Evolutionary conservation across 371 early-diverging fungal species (phyloP).

Genomic region (Mucor irregularis): DNA sequence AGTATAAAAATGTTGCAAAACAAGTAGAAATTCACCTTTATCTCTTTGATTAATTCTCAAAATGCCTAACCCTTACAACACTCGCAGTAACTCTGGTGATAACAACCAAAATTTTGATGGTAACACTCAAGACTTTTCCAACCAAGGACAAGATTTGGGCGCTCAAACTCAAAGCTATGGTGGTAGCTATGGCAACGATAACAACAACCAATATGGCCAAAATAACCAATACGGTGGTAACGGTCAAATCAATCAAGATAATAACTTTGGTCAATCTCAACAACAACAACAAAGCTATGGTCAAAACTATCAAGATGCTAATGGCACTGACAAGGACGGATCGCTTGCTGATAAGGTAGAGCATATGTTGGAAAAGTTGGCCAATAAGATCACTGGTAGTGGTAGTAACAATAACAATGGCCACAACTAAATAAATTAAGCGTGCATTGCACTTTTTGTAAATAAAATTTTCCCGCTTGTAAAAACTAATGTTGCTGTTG

Average conservation of each 20-base stretch:
- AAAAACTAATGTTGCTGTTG: too few species aligned
- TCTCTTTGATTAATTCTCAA: not conserved
- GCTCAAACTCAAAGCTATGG: not conserved
- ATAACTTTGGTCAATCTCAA: not conserved
- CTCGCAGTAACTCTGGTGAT: not conserved
- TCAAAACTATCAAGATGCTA: conserved; percentile 28
- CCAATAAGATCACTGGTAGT: conserved; percentile 6
- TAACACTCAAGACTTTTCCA: not conserved
- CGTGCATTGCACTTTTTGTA: not conserved
- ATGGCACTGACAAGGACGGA: not conserved
- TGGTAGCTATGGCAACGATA: not conserved
- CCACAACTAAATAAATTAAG: not conserved
- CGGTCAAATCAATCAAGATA: too few species aligned
- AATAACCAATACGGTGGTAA: too few species aligned
- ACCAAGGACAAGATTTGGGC: not conserved
- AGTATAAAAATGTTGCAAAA: not conserved
- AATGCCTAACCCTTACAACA: conserved; percentile 8
- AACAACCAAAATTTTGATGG: not conserved
- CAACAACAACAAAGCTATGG: not conserved
- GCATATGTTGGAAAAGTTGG: conserved; percentile 12
- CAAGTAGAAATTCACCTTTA: not conserved
- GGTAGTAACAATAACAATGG: not conserved
- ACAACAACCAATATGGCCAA: not conserved
- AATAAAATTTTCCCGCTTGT: too few species aligned
- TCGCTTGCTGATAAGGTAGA: conserved; percentile 22